Conservation (phyloP, 495 filamentous ascomycete genomes). For the Aspergillus leporis region DNA sequence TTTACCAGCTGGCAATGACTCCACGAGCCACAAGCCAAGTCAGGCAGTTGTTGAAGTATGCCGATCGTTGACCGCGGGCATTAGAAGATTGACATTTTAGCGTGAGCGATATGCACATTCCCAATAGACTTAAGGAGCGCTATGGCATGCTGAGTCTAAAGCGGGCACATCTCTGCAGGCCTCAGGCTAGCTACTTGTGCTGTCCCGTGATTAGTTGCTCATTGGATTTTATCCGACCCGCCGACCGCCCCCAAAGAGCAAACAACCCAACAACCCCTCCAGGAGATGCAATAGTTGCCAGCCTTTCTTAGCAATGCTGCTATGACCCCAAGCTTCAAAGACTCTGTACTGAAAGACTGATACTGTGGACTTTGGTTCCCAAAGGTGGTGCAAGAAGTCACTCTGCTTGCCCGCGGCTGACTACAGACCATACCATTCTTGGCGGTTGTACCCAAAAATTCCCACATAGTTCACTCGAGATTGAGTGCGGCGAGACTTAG, state of each 20-base stretch:
- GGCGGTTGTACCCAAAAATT: conserved; percentile 1
- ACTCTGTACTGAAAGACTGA: background rate
- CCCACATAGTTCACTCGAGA: background rate
- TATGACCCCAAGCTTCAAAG: background rate
- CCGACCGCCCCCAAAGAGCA: conserved; percentile 4
- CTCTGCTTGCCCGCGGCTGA: background rate
- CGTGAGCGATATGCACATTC: background rate
- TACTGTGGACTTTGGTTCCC: background rate
- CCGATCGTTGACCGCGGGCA: background rate
- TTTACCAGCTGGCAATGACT: background rate
- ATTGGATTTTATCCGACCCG: conserved; percentile 4
- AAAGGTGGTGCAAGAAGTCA: conserved; percentile 1
- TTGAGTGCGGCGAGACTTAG: background rate
- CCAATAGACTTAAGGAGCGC: background rate
- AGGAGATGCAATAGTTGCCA: background rate
- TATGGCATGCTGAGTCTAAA: background rate
- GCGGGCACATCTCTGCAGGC: conserved; percentile 1
- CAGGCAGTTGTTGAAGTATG: background rate
- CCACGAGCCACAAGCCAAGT: background rate
- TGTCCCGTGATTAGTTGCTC: conserved; percentile 11
- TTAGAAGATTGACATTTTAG: conserved; percentile 4
- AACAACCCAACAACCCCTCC: conserved; percentile 7
- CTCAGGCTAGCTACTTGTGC: conserved; percentile 1
- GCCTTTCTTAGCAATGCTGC: background rate
- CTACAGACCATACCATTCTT: conserved; percentile 2